These are phyloP conservation scores for Fusarium buxicola DNA, from an alignment of 2,329 filamentous ascomycete species.

Conservation along the genomic window DNA sequence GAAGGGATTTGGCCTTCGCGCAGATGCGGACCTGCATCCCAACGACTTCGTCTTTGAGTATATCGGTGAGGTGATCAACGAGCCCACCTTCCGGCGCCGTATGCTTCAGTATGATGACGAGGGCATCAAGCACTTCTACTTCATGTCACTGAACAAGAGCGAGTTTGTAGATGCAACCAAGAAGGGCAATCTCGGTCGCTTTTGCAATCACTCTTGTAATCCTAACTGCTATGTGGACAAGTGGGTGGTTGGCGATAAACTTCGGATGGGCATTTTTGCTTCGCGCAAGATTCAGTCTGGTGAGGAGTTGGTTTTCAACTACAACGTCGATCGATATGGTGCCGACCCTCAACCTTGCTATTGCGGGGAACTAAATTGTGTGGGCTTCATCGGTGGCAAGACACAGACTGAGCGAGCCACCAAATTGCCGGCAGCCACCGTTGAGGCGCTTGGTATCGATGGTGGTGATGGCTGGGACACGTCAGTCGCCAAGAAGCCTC, in stretches of 20 bases:
- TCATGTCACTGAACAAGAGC: constrained; percentile 97
- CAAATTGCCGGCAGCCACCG: constrained; percentile 87
- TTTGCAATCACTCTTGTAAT: constrained; percentile 99
- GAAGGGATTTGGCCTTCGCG: constrained; percentile 92
- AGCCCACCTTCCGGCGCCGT: constrained; percentile 86
- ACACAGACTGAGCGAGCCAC: constrained; percentile 96
- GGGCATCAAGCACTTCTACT: constrained; percentile 99
- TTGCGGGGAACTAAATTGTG: constrained; percentile 93
- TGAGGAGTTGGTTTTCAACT: constrained; percentile 98
- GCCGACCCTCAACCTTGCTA: constrained; percentile 97
- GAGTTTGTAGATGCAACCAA: constrained; percentile 99
- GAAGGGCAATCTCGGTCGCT: constrained; percentile 93
- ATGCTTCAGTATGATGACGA: constrained; percentile 96
- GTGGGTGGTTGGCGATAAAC: constrained; percentile 96
- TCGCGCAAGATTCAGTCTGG: constrained; percentile 85
- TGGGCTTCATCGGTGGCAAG: constrained; percentile 96
- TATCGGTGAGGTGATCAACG: constrained; percentile 97
- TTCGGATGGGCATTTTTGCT: constrained; percentile 99
- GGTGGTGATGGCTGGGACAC: constrained; percentile 94
- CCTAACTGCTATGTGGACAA: constrained; percentile 99
- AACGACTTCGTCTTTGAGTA: constrained; percentile 98
- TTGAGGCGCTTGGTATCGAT: constrained; percentile 96
- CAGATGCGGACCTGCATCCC: constrained; percentile 79
- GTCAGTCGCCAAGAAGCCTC: constrained; percentile 86
- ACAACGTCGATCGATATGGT: constrained; percentile 98